Evolutionary conservation across 1,284 basidiomycete species (phyloP), one percentile per base, ranked within the genome.

Genomic region (Mycena citricolor): DNA sequence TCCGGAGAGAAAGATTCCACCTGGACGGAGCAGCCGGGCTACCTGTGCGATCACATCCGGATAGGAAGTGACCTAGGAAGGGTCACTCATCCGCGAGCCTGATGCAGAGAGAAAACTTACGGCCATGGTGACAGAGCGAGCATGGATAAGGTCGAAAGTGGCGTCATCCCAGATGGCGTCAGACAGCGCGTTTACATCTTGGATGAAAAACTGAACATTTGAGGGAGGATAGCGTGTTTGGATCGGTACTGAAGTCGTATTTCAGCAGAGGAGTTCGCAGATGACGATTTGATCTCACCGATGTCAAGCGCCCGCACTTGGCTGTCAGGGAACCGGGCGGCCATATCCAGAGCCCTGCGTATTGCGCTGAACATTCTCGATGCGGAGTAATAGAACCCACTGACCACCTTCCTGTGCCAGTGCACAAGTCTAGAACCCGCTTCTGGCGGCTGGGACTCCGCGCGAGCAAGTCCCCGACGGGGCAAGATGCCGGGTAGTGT

Each of bases 301-400:
- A 85, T 83, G 63, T 90, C 86, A 42, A 86, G 60, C 36, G 82
- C 86, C 52, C 75, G 68, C 57, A 89, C 83, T 54, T 67, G 65
- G 43, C 77, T 81, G 56, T 76, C 68, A 20, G 76, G 79, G 58
- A 83, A 89, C 37, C 71, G 67, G 38, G 56, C 62, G 41, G 81
- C 83, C 81, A 90, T 83, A 52, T 86, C 80, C 59, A 82, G 70
- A 5, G 79, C 68, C 86, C 86, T 89, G 59, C 56, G 55, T 46
- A 56, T 43, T 44, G 54, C 44, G 54, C 53, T 57, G 47, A 57
- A 57, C 49, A 57, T 50, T 46, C 38, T 45, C 32, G 42, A 36
- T 26, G 30, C 48, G 52, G 46, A 29, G 36, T 37, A 33, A 16
- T n/a, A 20, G 13, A 19, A 49, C 30, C 8, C 37, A 62, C 73